Evolutionary conservation across 2,329 filamentous ascomycete genomes (phyloP).

Genomic region (Periconia sp.): DNA sequence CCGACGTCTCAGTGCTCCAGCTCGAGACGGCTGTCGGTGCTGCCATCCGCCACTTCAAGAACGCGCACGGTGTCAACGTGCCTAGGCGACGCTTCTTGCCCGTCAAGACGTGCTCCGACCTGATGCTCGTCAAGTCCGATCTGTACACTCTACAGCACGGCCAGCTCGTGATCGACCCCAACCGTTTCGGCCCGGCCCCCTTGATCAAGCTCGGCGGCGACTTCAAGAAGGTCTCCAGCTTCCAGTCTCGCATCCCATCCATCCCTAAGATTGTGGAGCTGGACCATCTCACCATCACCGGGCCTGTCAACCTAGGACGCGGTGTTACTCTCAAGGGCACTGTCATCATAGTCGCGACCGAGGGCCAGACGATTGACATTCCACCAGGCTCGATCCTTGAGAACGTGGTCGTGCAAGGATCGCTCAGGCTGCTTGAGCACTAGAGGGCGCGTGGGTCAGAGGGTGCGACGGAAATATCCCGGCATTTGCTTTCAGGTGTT

Average conservation of each 20-base stretch:
- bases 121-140: constrained; percentile 99
- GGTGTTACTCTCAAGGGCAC: constrained; percentile 97
- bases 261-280: constrained; percentile 92
- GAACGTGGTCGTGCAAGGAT: constrained; percentile 98
- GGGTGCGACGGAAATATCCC: constrained; percentile 31
- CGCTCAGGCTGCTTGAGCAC: constrained; percentile 76
- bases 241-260: constrained; percentile 84
- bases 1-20: constrained; percentile 95
- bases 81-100: constrained; percentile 97
- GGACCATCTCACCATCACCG: constrained; percentile 96
- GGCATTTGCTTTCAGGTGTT: constrained; percentile 26
- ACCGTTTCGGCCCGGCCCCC: constrained; percentile 93
- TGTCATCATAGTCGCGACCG: constrained; percentile 97
- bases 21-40: constrained; percentile 98
- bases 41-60: constrained; percentile 97
- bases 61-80: constrained; percentile 98
- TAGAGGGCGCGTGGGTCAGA: constrained; percentile 46
- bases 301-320: constrained; percentile 93
- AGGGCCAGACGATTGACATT: constrained; percentile 97
- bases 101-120: constrained; percentile 99
- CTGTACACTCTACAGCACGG: constrained; percentile 99
- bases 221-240: constrained; percentile 99
- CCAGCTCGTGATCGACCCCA: constrained; percentile 95
- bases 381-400: constrained; percentile 96
- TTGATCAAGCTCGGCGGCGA: constrained; percentile 98